These are phyloP conservation scores for Suaeda aralocaspica DNA, from an alignment of 148 eudicot genomes.

Conservation along the genomic window DNA sequence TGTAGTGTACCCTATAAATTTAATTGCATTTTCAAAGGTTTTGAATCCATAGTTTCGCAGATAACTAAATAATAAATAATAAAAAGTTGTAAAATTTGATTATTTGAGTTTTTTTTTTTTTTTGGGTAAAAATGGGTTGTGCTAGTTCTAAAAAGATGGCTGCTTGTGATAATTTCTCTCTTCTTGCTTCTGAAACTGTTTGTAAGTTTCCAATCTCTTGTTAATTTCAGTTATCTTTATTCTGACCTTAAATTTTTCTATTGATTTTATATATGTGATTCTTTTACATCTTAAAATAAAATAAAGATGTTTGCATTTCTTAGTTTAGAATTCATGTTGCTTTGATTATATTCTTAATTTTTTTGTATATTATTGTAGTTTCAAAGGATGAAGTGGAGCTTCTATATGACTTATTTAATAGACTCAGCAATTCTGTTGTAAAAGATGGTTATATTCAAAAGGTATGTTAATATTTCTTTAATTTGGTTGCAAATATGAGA, in stretches of 20 bases:
- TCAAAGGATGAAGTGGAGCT: conserved; percentile 30
- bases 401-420: conserved; percentile 28
- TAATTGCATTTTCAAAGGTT: too few relatives aligned
- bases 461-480: conserved; percentile 6
- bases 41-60: too few relatives aligned
- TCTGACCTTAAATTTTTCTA: background rate
- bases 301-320: too few relatives aligned
- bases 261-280: background rate
- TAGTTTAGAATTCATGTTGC: too few relatives aligned
- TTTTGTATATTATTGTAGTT: conserved; percentile 19
- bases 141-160: background rate
- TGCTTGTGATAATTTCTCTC: conserved; percentile 15
- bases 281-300: background rate
- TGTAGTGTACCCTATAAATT: too few relatives aligned
- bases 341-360: background rate
- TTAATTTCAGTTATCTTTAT: background rate
- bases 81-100: too few relatives aligned
- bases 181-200: conserved; percentile 20
- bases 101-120: background rate
- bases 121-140: conserved; percentile 14
- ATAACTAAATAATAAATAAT: too few relatives aligned
- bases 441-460: conserved; percentile 28
- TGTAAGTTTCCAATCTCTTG: conserved; percentile 12
- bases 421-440: conserved; percentile 30
- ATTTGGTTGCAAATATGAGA: background rate